Base-by-base conservation (phyloP, 257 asterid species). In the Solanum chiquidenum region DNA sequence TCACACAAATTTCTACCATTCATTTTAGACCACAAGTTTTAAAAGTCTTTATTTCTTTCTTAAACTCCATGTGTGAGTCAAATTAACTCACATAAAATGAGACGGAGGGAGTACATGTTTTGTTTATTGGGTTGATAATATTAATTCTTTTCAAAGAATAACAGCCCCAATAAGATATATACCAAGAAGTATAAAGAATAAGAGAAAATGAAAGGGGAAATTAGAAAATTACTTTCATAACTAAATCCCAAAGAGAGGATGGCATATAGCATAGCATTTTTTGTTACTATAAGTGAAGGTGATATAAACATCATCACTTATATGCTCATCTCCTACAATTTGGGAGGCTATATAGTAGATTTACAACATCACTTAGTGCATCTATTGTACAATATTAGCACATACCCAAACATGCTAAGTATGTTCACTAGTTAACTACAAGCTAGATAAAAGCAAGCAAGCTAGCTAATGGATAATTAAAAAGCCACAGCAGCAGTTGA, bases 401-500 rank as follows among this genome's bases (percentile, higher is more conserved):
- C 84, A 77, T 25, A 76, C 7, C 58, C 34, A 38, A 76, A 76
- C 58, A 77, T 77, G 37, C 62, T n/a, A 77, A 77, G 0, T 55
- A 55, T 55, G 64, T 55, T 25, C 13, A 42, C 84, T n/a, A 12
- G 80, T n/a, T 76, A 76, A 76, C 84, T 74, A 25, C 9, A 77
- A 42, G 37, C 62, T 52, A 52, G 62, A 42, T 42, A 77, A 40
- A 77, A 76, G 23, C 84, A 40, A 49, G 60, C 21, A 49, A 49
- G 60, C 60, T 52, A 75, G 23, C 58, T 77, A 77, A 60, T 77
- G 64, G 23, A 5, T 40, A 25, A n/a, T 77, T 77, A 25, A 80
- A 80, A 80, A 18, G 85, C 85, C 68, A 80, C 68, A 27, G 85
- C 68, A 80, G 85, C 85, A 46, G 85, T 80, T 29, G 85, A 80